Base-by-base conservation (phyloP, 768 basidiomycete species). In the Solioccasus polychromus region DNA sequence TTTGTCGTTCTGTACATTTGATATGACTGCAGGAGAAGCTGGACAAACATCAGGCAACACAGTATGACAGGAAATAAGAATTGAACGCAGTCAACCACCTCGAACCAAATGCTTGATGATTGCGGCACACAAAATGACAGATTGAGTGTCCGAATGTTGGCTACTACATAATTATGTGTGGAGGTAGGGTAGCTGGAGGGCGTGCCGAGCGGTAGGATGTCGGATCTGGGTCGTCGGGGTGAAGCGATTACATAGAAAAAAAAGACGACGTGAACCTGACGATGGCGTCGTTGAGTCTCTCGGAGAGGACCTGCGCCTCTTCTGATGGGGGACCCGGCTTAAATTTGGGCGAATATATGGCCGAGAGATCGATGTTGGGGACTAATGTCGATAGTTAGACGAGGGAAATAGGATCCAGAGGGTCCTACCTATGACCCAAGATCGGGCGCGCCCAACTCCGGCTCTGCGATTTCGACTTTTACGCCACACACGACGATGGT, bases 401-500 rank as follows among this genome's bases (percentile, higher is more conserved):
- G 9, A 32, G 4, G n/a, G n/a, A 26, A 26, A 26, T 6, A 26
- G 26, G 35, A 12, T n/a, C n/a, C n/a, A 18, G 9, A 31, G 5
- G 15, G 12, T 29, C 53, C 5, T 22, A 93, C 94, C 93, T 19
- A 98, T 58, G 61, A 88, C 0, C 95, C 95, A 23, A 82, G 74
- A 14, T 76, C 70, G 1, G 86, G 88, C 2, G 66, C 66, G 51
- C 92, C 83, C 15, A 95, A 61, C 54, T 90, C 88, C 5, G 95
- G 95, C 57, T 92, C 89, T 22, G 92, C 85, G 31, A 95, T 85
- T 67, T 98, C 94, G 12, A 92, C 93, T 62, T 96, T 97, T 53
- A 99, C 81, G 1, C 96, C 96, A 58, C 94, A 97, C 0, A 97
- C 89, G 29, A 98, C 74, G 1, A 92, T 97, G n/a, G 95, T 96